A percentile compares a stretch with the other conserved stretches of the same genome.
phyloP scores from a whole-genome alignment of 495 filamentous ascomycete species.

The Amphirosellinia nigrospora region DNA sequence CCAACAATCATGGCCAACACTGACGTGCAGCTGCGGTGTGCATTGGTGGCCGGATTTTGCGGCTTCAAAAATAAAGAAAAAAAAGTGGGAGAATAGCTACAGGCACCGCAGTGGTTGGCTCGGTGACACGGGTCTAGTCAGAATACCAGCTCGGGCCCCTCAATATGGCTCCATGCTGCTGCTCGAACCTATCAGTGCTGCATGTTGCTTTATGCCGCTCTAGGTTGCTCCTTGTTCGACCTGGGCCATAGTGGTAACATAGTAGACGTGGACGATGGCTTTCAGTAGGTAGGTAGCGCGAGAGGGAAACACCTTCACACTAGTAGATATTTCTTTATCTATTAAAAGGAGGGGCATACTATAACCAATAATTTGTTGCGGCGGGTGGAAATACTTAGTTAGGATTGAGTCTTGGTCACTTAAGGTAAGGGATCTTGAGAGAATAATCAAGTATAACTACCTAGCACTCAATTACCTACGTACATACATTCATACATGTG shows the following conservation, averaged over 20 bases:
- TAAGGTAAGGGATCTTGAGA: too few species aligned
- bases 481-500: neutral
- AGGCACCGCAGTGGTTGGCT: slow-evolving; percentile 7
- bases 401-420: too few species aligned
- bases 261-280: slow-evolving; percentile 18
- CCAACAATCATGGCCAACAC: slow-evolving; percentile 13
- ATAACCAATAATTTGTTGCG: neutral
- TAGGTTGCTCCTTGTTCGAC: slow-evolving; percentile 17
- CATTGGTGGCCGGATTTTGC: slow-evolving; percentile 18
- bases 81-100: slow-evolving; percentile 11
- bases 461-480: neutral
- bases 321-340: neutral
- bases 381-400: neutral
- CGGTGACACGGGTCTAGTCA: slow-evolving; percentile 17
- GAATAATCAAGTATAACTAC: too few species aligned
- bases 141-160: slow-evolving; percentile 13
- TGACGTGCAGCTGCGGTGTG: slow-evolving; percentile 26
- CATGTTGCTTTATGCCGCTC: slow-evolving; percentile 13
- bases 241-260: neutral
- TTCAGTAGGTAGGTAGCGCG: neutral
- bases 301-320: neutral
- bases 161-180: slow-evolving; percentile 16
- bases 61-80: slow-evolving; percentile 16
- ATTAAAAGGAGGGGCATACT: neutral
- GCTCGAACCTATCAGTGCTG: slow-evolving; percentile 4